phyloP scores from a whole-genome alignment of 106 monocot species.

The Platanthera zijinensis region DNA sequence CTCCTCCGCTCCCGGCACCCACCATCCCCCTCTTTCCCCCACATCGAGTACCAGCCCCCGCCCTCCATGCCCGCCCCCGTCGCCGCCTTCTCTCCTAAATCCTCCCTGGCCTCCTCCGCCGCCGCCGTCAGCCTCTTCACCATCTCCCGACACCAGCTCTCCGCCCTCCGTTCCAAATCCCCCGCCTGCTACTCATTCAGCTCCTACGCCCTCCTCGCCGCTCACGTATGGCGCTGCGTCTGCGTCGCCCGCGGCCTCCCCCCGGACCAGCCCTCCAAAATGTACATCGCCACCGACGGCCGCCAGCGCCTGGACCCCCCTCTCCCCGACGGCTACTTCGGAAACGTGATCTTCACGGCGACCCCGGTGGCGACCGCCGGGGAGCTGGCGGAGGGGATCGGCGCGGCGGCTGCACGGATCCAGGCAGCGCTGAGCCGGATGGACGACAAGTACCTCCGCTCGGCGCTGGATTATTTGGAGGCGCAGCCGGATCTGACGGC shows the following conservation, averaged over 20 bases:
- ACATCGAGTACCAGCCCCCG: conserved; percentile 88
- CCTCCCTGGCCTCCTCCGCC: background rate
- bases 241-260: conserved; percentile 63
- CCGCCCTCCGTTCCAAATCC: conserved; percentile 25
- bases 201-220: conserved; percentile 61
- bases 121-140: conserved; percentile 56
- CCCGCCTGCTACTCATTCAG: conserved; percentile 15
- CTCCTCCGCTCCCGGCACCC: conserved; percentile 66
- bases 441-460: conserved; percentile 68
- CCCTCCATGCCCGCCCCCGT: conserved; percentile 33
- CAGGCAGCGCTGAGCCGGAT: conserved; percentile 48
- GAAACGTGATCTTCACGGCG: conserved; percentile 91
- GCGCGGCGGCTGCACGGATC: conserved; percentile 23
- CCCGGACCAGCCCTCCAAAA: conserved; percentile 54
- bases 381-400: conserved; percentile 24
- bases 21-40: conserved; percentile 56
- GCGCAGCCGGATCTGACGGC: conserved; percentile 62
- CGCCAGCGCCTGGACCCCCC: conserved; percentile 46
- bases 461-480: conserved; percentile 81
- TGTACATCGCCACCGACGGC: conserved; percentile 87
- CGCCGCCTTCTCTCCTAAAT: background rate
- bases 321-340: conserved; percentile 73
- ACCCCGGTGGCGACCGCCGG: conserved; percentile 57
- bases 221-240: conserved; percentile 74
- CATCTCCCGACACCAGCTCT: conserved; percentile 37